Base-by-base conservation (phyloP, 768 basidiomycete species). In the Termitomyces heimii region DNA sequence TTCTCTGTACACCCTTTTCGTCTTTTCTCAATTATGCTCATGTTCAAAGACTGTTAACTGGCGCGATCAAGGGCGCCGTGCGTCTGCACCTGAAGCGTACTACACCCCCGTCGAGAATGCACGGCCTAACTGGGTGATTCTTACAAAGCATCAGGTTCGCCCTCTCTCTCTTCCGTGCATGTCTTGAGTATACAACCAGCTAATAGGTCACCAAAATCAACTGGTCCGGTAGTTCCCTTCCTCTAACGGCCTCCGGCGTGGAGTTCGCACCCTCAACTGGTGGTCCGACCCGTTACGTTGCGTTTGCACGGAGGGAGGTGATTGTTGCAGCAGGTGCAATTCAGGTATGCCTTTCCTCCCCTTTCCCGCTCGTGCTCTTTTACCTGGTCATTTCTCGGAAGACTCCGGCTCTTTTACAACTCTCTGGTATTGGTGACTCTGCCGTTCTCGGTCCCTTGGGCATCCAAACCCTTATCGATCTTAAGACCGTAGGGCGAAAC, bases 341-440 rank as follows among this genome's bases (percentile, higher is more conserved):
- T 50, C 66, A 74, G 63, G 75, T 75, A 55, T 31, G 10, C 39
- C 18, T 45, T 26, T 18, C 1, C 14, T 3, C 26, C 26, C 52
- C 18, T 12, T 32, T 22, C 28, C 16, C 44, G n/a, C 4, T 22
- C 47, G 8, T 14, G 39, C 14, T 22, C 3, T 24, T 8, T 32
- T 22, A 29, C 5, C 8, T 20, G 51, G 3, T 18, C 26, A 2
- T 42, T 7, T 16, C 16, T 45, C 22, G 9, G 8, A 35, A 77
- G 73, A 75, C 76, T 1, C 80, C 80, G 4, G 72, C 71, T 3
- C 69, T 82, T 14, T 72, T 82, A 12, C 80, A 83, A 63, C 73
- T 81, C 1, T 84, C 82, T 16, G 83, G 82, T 0, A 78, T 84
- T 55, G 84, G 83, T 1, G 80, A 83, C 63, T 68, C 77, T 0